A percentile compares a stretch with the other conserved stretches of the same genome.
These are phyloP conservation scores for Entomortierella lignicola DNA, from an alignment of 192 early-diverging fungal genomes.

Conservation along the genomic window DNA sequence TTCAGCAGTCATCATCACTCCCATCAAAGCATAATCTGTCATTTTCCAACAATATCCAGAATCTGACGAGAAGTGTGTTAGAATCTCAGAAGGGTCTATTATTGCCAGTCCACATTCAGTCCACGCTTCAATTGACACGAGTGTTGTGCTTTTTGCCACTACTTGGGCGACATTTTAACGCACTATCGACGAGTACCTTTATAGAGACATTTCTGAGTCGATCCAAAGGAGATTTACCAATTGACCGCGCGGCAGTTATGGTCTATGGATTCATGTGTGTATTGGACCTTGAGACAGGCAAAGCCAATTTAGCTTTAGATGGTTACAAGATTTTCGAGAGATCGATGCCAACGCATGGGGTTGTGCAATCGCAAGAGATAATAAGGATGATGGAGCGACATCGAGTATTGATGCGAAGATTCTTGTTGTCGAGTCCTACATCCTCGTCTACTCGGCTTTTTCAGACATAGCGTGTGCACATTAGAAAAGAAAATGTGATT, in stretches of 20 bases:
- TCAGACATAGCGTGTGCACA: neutral
- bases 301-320: conserved; percentile 30
- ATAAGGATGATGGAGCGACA: conserved; percentile 32
- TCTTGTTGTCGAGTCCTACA: conserved; percentile 6
- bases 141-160: conserved; percentile 44
- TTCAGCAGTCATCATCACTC: neutral
- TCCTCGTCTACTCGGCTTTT: neutral
- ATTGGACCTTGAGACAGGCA: conserved; percentile 48
- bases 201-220: conserved; percentile 43
- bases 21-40: no score
- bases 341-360: conserved; percentile 43
- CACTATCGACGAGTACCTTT: conserved; percentile 33
- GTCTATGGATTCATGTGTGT: conserved; percentile 55
- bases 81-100: conserved; percentile 6
- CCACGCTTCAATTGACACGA: conserved; percentile 19
- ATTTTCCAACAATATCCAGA: neutral
- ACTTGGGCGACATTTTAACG: conserved; percentile 43
- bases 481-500: no score
- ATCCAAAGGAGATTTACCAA: conserved; percentile 40
- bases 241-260: conserved; percentile 47
- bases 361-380: conserved; percentile 43
- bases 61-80: conserved; percentile 14
- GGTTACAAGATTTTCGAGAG: conserved; percentile 47
- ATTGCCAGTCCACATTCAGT: neutral
- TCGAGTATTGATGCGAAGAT: conserved; percentile 17